A percentile compares a stretch with the other conserved stretches of the same genome.
phyloP scores from a whole-genome alignment of 139 green algal species.

The Tetradesmus lagerheimii region DNA sequence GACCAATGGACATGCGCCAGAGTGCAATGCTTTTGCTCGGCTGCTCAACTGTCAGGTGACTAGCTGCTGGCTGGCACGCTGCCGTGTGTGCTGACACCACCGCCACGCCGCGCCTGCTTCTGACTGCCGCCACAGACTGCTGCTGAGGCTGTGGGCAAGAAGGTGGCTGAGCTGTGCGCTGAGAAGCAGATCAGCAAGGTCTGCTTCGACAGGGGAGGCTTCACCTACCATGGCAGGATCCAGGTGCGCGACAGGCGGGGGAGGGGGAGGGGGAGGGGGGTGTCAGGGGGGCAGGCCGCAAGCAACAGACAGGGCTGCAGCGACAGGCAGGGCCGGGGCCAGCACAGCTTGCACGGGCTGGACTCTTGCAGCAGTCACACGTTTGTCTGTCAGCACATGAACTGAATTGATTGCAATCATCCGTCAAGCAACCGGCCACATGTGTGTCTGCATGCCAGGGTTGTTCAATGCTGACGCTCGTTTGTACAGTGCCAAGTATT shows the following conservation, averaged over 20 bases:
- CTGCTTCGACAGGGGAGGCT: conserved; percentile 95
- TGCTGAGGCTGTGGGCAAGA: conserved; percentile 88
- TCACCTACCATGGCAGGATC: conserved; percentile 96
- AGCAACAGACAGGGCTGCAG: neutral
- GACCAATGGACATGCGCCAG: neutral
- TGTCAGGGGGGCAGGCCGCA: neutral
- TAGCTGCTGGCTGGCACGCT: neutral
- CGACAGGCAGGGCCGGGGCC: neutral
- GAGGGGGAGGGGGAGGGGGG: too few relatives aligned
- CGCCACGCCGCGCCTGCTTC: neutral
- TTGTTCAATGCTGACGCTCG: too few relatives aligned
- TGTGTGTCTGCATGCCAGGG: too few relatives aligned
- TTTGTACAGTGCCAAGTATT: too few relatives aligned
- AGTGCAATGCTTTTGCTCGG: neutral
- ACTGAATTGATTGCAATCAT: too few relatives aligned
- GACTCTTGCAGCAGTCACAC: neutral
- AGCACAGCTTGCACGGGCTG: neutral
- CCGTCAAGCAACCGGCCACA: too few relatives aligned
- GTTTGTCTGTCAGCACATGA: neutral
- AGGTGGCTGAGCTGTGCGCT: conserved; percentile 89
- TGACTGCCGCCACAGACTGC: conserved; percentile 64
- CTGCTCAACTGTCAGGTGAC: neutral
- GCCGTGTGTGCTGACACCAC: neutral
- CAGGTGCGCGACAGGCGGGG: conserved; percentile 60
- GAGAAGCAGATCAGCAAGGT: conserved; percentile 90